A percentile compares a stretch with the other conserved stretches of the same genome.
phyloP scores from a whole-genome alignment of 257 asterid genomes.

The Solanum chmielewskii region DNA sequence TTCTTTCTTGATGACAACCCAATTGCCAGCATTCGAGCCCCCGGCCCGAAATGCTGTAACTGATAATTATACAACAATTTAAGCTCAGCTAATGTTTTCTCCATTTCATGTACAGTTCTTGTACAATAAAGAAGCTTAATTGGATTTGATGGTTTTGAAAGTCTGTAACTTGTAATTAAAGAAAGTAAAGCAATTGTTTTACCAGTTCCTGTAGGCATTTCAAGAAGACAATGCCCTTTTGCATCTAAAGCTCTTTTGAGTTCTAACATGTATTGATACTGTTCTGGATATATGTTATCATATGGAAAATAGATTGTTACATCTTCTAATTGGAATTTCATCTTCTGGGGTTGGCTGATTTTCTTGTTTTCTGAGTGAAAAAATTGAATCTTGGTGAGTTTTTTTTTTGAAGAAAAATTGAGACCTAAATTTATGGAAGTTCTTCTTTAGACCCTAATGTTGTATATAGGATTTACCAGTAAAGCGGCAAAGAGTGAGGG shows the following conservation, averaged over 20 bases:
- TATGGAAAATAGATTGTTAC: conserved; percentile 89
- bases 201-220: conserved; percentile 98
- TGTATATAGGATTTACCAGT: background rate
- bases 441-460: background rate
- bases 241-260: conserved; percentile 94
- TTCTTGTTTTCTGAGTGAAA: background rate
- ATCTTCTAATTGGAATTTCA: conserved; percentile 95
- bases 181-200: conserved; percentile 88
- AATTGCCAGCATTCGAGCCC: conserved; percentile 64
- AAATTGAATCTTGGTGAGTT: background rate
- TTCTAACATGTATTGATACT: conserved; percentile 85
- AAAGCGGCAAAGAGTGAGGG: background rate
- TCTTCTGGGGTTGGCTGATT: background rate
- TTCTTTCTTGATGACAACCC: conserved; percentile 96
- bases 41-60: conserved; percentile 49
- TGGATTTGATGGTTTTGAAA: conserved; percentile 66
- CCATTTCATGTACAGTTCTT: conserved; percentile 98
- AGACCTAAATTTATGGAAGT: background rate
- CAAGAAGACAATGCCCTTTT: conserved; percentile 83
- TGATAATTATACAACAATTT: conserved; percentile 66
- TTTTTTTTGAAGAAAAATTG: background rate
- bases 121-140: conserved; percentile 83
- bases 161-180: conserved; percentile 69
- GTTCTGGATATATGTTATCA: conserved; percentile 92
- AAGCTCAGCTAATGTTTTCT: conserved; percentile 89